A percentile compares a stretch with the other conserved stretches of the same genome.
phyloP scores from a whole-genome alignment of 495 filamentous ascomycete genomes.

The Evernia prunastri region DNA sequence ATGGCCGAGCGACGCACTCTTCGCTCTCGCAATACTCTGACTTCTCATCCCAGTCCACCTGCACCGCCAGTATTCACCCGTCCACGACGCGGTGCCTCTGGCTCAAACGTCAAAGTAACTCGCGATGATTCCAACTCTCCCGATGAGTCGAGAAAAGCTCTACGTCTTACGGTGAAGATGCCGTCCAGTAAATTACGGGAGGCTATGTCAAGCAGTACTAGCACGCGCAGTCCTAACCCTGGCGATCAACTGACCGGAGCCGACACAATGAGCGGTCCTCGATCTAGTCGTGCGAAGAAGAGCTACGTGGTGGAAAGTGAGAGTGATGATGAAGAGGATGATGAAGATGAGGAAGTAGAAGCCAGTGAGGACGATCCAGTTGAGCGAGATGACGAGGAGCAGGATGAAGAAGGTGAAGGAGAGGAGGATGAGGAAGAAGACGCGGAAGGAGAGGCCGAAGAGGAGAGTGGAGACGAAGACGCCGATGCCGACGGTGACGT shows the following conservation, averaged over 20 bases:
- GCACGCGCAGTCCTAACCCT: slow-evolving; percentile 23
- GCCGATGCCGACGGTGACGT: slow-evolving; percentile 44
- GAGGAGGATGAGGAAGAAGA: slow-evolving; percentile 49
- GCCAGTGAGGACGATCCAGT: slow-evolving; percentile 35
- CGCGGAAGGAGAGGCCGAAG: slow-evolving; percentile 54
- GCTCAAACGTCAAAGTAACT: slow-evolving; percentile 45
- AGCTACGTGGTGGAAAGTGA: slow-evolving; percentile 61
- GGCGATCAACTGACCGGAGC: slow-evolving; percentile 27
- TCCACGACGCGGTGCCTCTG: slow-evolving; percentile 25
- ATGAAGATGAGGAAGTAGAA: slow-evolving; percentile 43
- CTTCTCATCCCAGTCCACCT: slow-evolving; percentile 36
- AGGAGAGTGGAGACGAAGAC: slow-evolving; percentile 34
- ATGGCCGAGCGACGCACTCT: slow-evolving; percentile 48
- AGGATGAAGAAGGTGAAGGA: slow-evolving; percentile 54
- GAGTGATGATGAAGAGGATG: slow-evolving; percentile 44
- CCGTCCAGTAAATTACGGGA: slow-evolving; percentile 75
- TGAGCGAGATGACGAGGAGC: slow-evolving; percentile 47
- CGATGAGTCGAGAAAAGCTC: slow-evolving; percentile 53
- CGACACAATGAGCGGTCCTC: slow-evolving; percentile 54
- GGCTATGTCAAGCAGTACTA: slow-evolving; percentile 45
- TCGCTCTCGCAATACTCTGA: slow-evolving; percentile 41
- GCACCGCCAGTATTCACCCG: slow-evolving; percentile 25
- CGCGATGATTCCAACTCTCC: slow-evolving; percentile 50
- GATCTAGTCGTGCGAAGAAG: slow-evolving; percentile 58
- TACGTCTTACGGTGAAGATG: slow-evolving; percentile 79